Base-by-base conservation (phyloP, 1,284 basidiomycete genomes). In the Heimioporus punctisporus region DNA sequence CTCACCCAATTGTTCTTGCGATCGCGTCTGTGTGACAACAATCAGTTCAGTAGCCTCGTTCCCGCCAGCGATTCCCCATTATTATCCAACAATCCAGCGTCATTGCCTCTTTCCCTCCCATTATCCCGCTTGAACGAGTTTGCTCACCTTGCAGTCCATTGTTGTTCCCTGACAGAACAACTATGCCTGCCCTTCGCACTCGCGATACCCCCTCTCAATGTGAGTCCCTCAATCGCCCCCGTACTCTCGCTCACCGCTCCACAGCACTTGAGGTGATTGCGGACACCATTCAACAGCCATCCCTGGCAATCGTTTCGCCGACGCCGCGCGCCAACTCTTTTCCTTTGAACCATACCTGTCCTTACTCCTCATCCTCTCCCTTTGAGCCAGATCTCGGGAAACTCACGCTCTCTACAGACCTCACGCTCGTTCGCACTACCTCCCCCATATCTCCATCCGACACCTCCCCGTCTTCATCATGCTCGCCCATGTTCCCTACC, bases 271-370 rank as follows among this genome's bases (percentile, higher is more conserved):
- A 88, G 77, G 86, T 90, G 78, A 80, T 82, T 66, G 84, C 84
- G 70, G 83, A 85, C 71, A 76, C 78, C 59, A 79, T 77, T 41
- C 79, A 76, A 57, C 74, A 76, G 56, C 88, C 86, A n/a, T 74
- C 80, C 40, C 71, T 88, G 58, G 73, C 83, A 60, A 85, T 90
- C 72, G 72, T 88, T 71, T 86, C 87, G 26, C 88, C 88, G 49
- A 90, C 88, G 70, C 88, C 88, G 70, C 86, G 88, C 76, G 83
- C 88, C 69, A 83, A 84, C 73, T 78, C 82, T 52, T 90, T 90
- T 76, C 83, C 86, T 74, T 70, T 76, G 58, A 77, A 80, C 68
- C 74, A 78, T 65, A 59, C 71, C 84, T 79, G 79, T 82, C 85
- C 82, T 76, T 86, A 79, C 74, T 76, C 82, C 48, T 84, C 81